These are phyloP conservation scores for Xylaria sp. DNA, from an alignment of 2,329 filamentous ascomycete species.

Conservation along the genomic window DNA sequence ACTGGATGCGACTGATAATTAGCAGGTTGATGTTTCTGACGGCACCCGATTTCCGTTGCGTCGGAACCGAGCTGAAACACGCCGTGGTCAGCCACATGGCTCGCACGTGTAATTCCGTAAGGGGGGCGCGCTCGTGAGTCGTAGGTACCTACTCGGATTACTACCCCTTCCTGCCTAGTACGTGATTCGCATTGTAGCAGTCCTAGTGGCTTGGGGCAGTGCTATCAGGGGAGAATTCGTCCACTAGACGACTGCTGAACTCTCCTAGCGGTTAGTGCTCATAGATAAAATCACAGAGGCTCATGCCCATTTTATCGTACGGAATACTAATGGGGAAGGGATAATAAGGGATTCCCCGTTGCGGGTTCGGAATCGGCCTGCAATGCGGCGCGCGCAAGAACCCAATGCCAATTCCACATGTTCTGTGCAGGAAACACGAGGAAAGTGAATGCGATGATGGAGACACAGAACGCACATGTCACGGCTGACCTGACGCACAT, in stretches of 20 bases:
- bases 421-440: background rate
- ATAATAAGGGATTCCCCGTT: background rate
- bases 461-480: background rate
- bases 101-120: background rate
- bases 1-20: background rate
- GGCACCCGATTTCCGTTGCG: conserved; percentile 5
- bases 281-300: no score
- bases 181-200: no score
- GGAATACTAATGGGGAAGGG: no score
- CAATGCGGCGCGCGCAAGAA: background rate
- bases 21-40: background rate
- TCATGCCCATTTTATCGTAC: no score
- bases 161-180: no score
- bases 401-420: background rate
- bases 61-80: conserved; percentile 12
- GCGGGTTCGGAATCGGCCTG: no score
- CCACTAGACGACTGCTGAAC: no score
- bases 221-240: no score
- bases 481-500: background rate
- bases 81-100: conserved; percentile 5
- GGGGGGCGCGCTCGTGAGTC: no score
- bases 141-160: no score
- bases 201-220: no score
- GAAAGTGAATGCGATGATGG: background rate
- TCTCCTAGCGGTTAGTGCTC: no score